Base-by-base conservation (phyloP, 202 grass and related monocot species). In the Musa balbisiana region DNA sequence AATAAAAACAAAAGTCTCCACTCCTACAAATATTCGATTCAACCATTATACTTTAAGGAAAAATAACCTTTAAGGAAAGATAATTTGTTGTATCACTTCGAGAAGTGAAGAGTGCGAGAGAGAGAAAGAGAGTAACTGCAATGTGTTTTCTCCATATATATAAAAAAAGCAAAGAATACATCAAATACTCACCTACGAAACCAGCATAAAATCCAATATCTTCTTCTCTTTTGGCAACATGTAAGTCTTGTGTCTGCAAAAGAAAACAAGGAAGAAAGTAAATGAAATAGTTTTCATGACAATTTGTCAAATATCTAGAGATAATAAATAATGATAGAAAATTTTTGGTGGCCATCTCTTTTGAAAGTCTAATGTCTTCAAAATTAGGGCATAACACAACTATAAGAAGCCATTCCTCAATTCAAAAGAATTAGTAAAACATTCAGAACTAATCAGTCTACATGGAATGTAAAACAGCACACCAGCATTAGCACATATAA, bases 121-220 rank as follows among this genome's bases (percentile, higher is more conserved):
- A 43, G 33, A 27, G 27, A 68, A 49, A 17, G 25, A 49, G 27
- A 9, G 17, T 11, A 50, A 26, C 11, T 43, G 27, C 14, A 60
- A 60, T 19, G 8, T 14, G 17, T 17, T n/a, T 20, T 9, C 10
- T 22, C 13, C 0, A 66, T 20, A 53, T 67, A 8, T 24, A 27
- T 27, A 53, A 11, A 82, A 51, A 33, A 53, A 19, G 4, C 0
- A 43, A 43, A 43, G 5, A 43, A 43, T 43, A 43, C 33, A 43
- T 4, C 49, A 51, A 49, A 9, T 69, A 8, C 85, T 84, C 20
- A 91, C 89, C 89, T 2, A 92, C 84, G 79, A 92, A 92, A 55
- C 90, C 90, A 53, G 90, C 90, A 76, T 89, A 92, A 71, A 87
- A 89, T 60, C 90, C 90, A 81, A 92, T 92, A 64, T 92, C 90